A percentile compares a stretch with the other conserved stretches of the same genome.
These are phyloP conservation scores for Vitis amurensis DNA, from an alignment of 164 flowering plant genomes.

Conservation along the genomic window DNA sequence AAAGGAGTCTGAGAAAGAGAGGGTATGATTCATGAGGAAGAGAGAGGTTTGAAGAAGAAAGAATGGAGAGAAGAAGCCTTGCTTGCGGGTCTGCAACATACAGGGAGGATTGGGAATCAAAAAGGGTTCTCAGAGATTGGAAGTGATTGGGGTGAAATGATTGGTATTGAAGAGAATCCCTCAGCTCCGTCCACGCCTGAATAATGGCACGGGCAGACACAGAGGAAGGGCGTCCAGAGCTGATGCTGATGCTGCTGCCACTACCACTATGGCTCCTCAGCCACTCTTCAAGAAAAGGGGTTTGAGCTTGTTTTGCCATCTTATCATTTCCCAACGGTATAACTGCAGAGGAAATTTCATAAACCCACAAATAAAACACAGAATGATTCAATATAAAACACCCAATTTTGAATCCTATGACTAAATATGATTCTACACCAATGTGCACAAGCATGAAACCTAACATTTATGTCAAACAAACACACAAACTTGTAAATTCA, in stretches of 20 bases:
- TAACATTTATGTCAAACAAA: no score
- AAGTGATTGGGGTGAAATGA: conserved; percentile 43
- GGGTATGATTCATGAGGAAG: conserved; percentile 61
- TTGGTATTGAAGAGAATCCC: conserved; percentile 47
- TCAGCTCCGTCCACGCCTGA: conserved; percentile 87
- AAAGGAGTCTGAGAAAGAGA: conserved; percentile 70
- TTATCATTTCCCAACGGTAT: background rate
- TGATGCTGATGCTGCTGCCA: conserved; percentile 13
- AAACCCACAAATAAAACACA: no score
- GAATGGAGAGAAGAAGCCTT: conserved; percentile 64
- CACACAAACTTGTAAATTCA: no score
- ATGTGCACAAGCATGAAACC: no score
- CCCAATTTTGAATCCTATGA: no score
- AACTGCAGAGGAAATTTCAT: conserved; percentile 9
- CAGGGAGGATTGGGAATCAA: conserved; percentile 52
- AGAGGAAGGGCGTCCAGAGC: conserved; percentile 27
- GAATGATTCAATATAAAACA: no score
- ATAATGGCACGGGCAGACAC: conserved; percentile 73
- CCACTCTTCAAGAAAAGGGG: conserved; percentile 79
- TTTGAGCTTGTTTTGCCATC: conserved; percentile 45
- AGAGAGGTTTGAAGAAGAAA: conserved; percentile 40
- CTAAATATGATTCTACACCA: no score
- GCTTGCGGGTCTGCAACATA: conserved; percentile 94
- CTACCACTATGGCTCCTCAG: conserved; percentile 37
- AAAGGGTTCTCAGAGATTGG: conserved; percentile 58